Conservation (phyloP, 306 rosid genomes). For the Inga laurina region DNA sequence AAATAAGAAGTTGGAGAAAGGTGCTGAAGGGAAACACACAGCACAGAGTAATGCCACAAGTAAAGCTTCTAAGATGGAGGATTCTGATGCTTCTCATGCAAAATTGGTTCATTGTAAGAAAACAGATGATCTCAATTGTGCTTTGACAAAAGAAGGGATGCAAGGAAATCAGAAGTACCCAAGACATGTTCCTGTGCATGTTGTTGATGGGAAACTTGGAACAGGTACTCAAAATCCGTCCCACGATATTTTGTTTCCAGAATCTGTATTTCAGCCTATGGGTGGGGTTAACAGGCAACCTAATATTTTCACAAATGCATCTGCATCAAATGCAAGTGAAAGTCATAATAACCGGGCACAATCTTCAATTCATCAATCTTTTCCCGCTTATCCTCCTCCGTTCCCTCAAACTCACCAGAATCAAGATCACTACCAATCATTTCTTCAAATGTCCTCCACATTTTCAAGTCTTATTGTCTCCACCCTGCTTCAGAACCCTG, state of each 20-base stretch:
- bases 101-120: constrained; percentile 55
- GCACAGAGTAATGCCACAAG: constrained; percentile 49
- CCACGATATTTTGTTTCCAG: constrained; percentile 52
- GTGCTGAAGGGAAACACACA: constrained; percentile 43
- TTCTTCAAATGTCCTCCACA: constrained; percentile 66
- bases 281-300: constrained; percentile 55
- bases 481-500: constrained; percentile 84
- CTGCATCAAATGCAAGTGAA: constrained; percentile 57
- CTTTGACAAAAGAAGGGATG: constrained; percentile 59
- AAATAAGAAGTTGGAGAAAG: constrained; percentile 53
- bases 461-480: constrained; percentile 77
- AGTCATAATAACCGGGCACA: constrained; percentile 55
- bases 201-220: constrained; percentile 76
- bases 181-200: constrained; percentile 87
- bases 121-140: constrained; percentile 52
- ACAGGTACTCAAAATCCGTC: constrained; percentile 51
- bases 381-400: constrained; percentile 66
- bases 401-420: constrained; percentile 47
- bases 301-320: constrained; percentile 48
- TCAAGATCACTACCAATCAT: constrained; percentile 63
- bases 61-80: constrained; percentile 50
- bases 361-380: constrained; percentile 71
- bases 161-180: constrained; percentile 79
- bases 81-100: constrained; percentile 43
- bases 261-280: constrained; percentile 57